Base-by-base conservation (phyloP, 352 stramenopile genomes). In the Pythium scleroteichum region DNA sequence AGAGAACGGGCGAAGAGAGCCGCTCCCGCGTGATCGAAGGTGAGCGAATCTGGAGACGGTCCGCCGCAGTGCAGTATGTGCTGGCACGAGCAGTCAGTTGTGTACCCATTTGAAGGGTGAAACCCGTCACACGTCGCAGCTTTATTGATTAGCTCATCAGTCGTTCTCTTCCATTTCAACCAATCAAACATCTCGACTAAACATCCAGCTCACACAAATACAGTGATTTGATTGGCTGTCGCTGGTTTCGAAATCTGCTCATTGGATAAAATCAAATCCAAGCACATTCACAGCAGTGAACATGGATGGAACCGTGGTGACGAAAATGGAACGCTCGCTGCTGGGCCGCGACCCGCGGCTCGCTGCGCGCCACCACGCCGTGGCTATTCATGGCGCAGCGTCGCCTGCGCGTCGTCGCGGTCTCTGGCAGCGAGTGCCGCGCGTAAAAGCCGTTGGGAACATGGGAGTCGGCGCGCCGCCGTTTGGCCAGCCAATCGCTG, bases 181-280 rank as follows among this genome's bases (percentile, higher is more conserved):
- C 57, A 64, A 64, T 64, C 19, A 27, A 7, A 17, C 9, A 50
- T 40, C 23, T 53, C 41, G 32, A 54, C 32, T 29, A 22, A 40
- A 12, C 57, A 10, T 58, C 58, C 58, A 65, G 48, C 39, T 27
- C 58, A 65, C 32, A 35, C 1, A 6, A 22, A 59, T 65, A 0
- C 1, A 7, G 12, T 10, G 41, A 54, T 59, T 54, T 59, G 40
- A 65, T 65, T 65, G 58, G 58, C 13, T 59, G 9, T 1, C 7
- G 2, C 4, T 7, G 16, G 38, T 35, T 59, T 53, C 19, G 53
- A 53, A 23, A 23, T 41, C 40, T 47, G 13, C 22, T 50, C 32
- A 64, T 64, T 64, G 56, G 56, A 64, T 57, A 46, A 64, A 64
- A 64, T 64, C 51, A 23, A 57, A 57, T 13, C 19, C 23, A 23